phyloP scores from a whole-genome alignment of 2,329 filamentous ascomycete species.

The Beauveria pseudobassiana region DNA sequence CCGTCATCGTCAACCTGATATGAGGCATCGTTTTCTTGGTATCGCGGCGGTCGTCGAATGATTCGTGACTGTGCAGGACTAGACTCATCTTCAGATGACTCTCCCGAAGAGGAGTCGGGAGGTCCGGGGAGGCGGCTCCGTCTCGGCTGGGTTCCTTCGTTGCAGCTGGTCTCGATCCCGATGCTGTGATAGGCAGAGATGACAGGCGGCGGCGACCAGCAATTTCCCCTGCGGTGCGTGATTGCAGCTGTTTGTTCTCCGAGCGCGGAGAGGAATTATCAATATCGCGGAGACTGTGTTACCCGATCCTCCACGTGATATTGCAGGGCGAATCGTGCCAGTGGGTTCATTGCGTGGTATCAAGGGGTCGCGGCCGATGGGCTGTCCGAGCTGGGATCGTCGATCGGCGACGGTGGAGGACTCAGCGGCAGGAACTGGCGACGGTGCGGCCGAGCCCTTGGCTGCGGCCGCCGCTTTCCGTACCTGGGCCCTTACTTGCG shows the following conservation, averaged over 20 bases:
- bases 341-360: constrained; percentile 40
- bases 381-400: constrained; percentile 46
- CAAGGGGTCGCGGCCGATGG: constrained; percentile 51
- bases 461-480: constrained; percentile 59
- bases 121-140: constrained; percentile 26
- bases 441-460: constrained; percentile 48
- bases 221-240: constrained; percentile 22
- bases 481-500: constrained; percentile 85
- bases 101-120: constrained; percentile 29
- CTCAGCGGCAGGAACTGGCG: constrained; percentile 47
- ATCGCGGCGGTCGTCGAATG: constrained; percentile 51
- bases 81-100: constrained; percentile 42
- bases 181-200: constrained; percentile 32
- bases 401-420: constrained; percentile 28
- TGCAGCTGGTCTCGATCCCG: background rate
- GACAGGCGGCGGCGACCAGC: constrained; percentile 32
- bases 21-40: constrained; percentile 31
- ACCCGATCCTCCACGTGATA: constrained; percentile 41
- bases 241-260: constrained; percentile 16
- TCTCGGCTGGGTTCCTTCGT: constrained; percentile 17
- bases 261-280: constrained; percentile 25
- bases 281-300: constrained; percentile 33
- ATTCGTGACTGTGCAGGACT: constrained; percentile 51
- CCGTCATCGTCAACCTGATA: constrained; percentile 49
- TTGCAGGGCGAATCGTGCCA: constrained; percentile 35